These are phyloP conservation scores for Salvia rosmarinus DNA, from an alignment of 257 asterid genomes.

Conservation along the genomic window DNA sequence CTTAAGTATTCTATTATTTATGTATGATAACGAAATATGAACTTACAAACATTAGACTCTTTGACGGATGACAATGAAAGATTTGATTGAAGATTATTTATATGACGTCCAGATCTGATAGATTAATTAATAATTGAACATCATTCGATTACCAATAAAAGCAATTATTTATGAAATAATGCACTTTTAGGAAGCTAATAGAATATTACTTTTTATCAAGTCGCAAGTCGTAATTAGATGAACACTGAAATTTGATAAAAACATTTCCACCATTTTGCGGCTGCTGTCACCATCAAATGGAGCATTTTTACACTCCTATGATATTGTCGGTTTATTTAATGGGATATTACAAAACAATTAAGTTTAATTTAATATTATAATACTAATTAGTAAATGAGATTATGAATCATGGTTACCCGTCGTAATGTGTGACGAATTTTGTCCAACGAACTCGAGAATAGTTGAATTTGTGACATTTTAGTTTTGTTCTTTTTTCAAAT, in stretches of 20 bases:
- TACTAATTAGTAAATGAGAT: too few relatives aligned
- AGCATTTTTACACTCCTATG: not conserved
- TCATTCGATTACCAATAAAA: conserved; percentile 18
- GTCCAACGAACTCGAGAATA: too few relatives aligned
- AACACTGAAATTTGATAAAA: not conserved
- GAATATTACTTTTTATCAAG: conserved; percentile 5
- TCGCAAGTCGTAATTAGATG: not conserved
- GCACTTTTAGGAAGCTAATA: conserved; percentile 11
- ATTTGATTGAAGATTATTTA: conserved; percentile 4
- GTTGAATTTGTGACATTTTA: too few relatives aligned
- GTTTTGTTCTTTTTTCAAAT: too few relatives aligned
- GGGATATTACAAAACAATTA: not conserved
- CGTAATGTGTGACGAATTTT: too few relatives aligned
- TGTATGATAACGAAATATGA: conserved; percentile 25
- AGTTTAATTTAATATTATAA: not conserved
- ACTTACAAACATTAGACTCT: conserved; percentile 14
- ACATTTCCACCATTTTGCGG: conserved; percentile 5
- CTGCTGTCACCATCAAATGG: conserved; percentile 20
- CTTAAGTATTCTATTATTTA: not conserved
- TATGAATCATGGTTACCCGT: too few relatives aligned
- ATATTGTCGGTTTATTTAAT: not conserved
- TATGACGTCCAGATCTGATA: not conserved
- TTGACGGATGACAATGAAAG: conserved; percentile 19
- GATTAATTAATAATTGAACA: conserved; percentile 29
- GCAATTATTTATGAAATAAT: not conserved